phyloP scores from a whole-genome alignment of 1,139 yeast species.

The Debaryomycetaceae sp. region DNA sequence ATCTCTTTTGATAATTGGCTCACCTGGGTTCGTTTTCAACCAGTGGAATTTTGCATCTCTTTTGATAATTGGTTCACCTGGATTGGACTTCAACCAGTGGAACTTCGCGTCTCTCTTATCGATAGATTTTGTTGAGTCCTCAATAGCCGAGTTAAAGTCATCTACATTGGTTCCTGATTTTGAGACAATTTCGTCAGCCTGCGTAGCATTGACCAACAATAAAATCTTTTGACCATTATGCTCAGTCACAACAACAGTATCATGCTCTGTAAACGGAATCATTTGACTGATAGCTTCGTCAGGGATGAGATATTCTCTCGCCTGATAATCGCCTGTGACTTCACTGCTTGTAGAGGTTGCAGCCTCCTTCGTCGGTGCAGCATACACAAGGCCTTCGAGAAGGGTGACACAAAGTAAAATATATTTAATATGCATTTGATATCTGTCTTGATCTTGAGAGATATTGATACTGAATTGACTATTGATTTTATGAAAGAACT shows the following conservation, averaged over 20 bases:
- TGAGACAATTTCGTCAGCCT: slow-evolving; percentile 10
- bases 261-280: slow-evolving; percentile 11
- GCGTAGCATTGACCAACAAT: slow-evolving; percentile 16
- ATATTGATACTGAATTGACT: neutral
- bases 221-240: slow-evolving; percentile 14
- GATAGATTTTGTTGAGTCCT: slow-evolving; percentile 2
- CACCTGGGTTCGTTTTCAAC: slow-evolving; percentile 9
- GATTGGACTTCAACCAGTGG: slow-evolving; percentile 13
- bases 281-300: slow-evolving; percentile 14
- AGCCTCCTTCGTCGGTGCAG: slow-evolving; percentile 8
- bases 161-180: slow-evolving; percentile 5
- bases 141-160: slow-evolving; percentile 3
- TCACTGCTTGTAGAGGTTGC: neutral
- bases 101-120: neutral
- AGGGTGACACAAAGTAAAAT: neutral
- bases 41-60: slow-evolving; percentile 12
- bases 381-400: slow-evolving; percentile 4
- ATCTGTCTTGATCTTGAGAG: neutral
- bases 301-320: slow-evolving; percentile 10
- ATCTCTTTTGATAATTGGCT: slow-evolving; percentile 10
- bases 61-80: slow-evolving; percentile 13
- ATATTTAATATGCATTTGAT: neutral
- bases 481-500: neutral
- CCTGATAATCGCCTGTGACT: slow-evolving; percentile 3
- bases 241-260: slow-evolving; percentile 13